Percentiles rank a stretch among this genome's conserved stretches.
These are phyloP conservation scores for Narthecium ossifragum DNA, from an alignment of 106 monocot species.

Conservation along the genomic window DNA sequence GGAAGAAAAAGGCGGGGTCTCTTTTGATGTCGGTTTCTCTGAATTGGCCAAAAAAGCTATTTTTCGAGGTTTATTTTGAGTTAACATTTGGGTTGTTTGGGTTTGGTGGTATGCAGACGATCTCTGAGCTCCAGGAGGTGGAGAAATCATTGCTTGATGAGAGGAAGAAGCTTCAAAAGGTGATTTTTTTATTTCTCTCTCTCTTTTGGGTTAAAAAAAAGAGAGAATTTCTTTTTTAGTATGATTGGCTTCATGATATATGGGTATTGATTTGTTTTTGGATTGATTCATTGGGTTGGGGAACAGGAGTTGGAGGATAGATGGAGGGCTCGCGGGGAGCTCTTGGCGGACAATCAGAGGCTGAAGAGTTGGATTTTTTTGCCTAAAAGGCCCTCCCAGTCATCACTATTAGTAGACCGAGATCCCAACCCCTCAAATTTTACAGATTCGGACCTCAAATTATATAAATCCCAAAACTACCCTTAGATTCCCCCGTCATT, in stretches of 20 bases:
- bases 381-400: no score
- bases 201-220: not conserved
- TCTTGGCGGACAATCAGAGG: not conserved
- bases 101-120: not conserved
- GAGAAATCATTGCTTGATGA: not conserved
- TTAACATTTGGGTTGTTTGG: not conserved
- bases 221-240: not conserved
- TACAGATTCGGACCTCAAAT: no score
- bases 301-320: not conserved
- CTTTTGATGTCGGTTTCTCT: not conserved
- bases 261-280: no score
- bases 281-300: not conserved
- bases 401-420: no score
- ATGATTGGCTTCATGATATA: not conserved
- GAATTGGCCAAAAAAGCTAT: no score
- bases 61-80: no score
- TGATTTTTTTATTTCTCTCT: not conserved
- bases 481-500: no score
- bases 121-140: not conserved
- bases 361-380: no score
- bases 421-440: no score
- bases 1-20: not conserved
- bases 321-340: not conserved
- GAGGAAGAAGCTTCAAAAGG: not conserved
- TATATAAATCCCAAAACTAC: no score